These are phyloP conservation scores for Claviceps spartinae DNA, from an alignment of 2,329 filamentous ascomycete genomes.

Conservation along the genomic window DNA sequence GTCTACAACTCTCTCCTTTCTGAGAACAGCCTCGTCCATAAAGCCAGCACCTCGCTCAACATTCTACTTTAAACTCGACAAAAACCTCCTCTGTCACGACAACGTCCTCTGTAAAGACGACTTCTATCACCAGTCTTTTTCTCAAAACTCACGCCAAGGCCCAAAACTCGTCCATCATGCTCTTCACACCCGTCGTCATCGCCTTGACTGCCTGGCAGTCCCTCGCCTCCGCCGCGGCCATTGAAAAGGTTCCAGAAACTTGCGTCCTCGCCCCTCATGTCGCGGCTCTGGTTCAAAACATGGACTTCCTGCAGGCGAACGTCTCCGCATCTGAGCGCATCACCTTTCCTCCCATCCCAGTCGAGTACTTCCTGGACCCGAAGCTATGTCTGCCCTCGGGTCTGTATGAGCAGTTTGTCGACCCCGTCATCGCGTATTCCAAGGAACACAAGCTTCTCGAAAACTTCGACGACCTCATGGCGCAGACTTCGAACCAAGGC, in stretches of 20 bases:
- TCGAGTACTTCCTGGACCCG: not conserved
- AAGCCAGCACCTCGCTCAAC: too few relatives aligned
- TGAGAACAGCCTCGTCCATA: too few relatives aligned
- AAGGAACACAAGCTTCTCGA: not conserved
- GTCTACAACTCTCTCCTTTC: too few relatives aligned
- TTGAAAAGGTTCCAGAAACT: not conserved
- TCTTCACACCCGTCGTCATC: not conserved
- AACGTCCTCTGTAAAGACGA: too few relatives aligned
- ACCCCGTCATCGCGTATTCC: not conserved
- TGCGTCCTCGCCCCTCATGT: not conserved
- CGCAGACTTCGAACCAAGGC: not conserved
- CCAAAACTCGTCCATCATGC: not conserved
- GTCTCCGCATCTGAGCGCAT: not conserved
- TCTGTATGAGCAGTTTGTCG: not conserved
- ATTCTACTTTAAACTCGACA: too few relatives aligned
- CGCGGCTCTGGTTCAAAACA: not conserved
- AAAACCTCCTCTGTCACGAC: too few relatives aligned
- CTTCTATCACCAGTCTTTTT: too few relatives aligned
- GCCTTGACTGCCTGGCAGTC: not conserved
- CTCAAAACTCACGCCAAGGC: too few relatives aligned
- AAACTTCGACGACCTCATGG: not conserved
- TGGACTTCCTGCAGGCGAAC: not conserved
- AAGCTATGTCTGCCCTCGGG: not conserved
- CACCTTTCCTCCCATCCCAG: not conserved
- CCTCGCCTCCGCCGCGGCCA: not conserved